Evolutionary conservation across 805 yeast species (phyloP), one percentile per base, ranked within the genome.

Genomic region (Brettanomyces sp.): DNA sequence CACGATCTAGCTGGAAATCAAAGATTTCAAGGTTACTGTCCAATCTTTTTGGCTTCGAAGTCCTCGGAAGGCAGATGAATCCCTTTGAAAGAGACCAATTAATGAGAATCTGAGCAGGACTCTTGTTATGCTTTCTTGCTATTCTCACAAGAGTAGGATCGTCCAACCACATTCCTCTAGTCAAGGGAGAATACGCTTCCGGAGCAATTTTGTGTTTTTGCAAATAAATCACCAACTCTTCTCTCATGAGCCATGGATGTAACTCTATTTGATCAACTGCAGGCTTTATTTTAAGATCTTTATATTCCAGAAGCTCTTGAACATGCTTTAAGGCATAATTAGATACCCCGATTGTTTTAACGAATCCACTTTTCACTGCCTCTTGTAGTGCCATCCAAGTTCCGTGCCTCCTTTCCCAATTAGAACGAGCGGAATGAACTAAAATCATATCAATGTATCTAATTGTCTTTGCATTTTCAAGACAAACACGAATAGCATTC

Each of bases 11-110:
- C 49, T 67, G 67, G 36, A 71, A 60, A 46, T 66, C 68, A 37
- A 64, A 67, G 13, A 65, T 59, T 43, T 63, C 60, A 36, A 73
- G 57, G 53, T 77, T 76, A 18, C 64, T 53, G 37, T 56, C 52
- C 45, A 74, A 55, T 51, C 80, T 64, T 3, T 36, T 23, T 18
- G 42, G 44, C 4, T 42, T 48, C n/a, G 44, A 46, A 58, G 60
- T 66, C 65, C 58, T 69, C 54, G 62, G 61, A 32, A 59, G 45
- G 1, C 49, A 39, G 39, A 83, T 67, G 50, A 72, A 76, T 2
- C 87, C 88, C 54, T 79, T 77, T 50, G 73, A 71, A 43, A 75
- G 67, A 1, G 84, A 75, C 90, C 90, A 84, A 52, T 78, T 72
- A 42, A 83, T 67, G 49, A 83, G 63, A 22, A 83, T 70, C 56